Evolutionary conservation across 2,329 filamentous ascomycete species (phyloP).

Genomic region (Aplosporella prunicola): DNA sequence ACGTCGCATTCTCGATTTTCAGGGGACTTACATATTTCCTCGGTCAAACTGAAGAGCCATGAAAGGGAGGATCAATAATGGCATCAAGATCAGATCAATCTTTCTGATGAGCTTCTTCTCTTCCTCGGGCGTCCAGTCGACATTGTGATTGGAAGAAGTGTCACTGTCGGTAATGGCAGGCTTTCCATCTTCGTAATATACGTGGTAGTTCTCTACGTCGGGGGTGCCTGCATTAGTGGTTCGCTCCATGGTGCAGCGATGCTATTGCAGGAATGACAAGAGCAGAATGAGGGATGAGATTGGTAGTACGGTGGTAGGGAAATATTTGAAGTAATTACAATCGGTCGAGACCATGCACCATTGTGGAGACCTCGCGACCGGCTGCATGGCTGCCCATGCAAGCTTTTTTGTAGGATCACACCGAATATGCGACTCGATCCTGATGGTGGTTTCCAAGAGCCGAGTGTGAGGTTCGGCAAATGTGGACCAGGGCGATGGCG

Average conservation of each 20-base stretch:
- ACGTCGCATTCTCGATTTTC: neutral
- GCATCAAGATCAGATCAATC: conserved; percentile 24
- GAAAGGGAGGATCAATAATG: conserved; percentile 23
- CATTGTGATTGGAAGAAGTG: neutral
- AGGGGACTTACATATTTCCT: conserved; percentile 18
- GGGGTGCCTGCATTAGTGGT: neutral
- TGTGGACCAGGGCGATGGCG: conserved; percentile 5
- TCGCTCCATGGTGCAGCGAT: conserved; percentile 5
- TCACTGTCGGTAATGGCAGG: neutral
- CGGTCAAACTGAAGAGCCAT: conserved; percentile 25
- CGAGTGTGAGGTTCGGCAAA: conserved; percentile 1
- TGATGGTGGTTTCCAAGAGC: neutral
- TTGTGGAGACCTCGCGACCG: neutral
- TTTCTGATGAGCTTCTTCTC: conserved; percentile 22
- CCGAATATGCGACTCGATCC: neutral
- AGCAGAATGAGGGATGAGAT: neutral
- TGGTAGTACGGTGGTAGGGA: neutral
- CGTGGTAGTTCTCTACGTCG: neutral
- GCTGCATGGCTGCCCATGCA: too few species aligned
- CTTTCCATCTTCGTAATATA: conserved; percentile 1
- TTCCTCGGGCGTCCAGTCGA: conserved; percentile 19
- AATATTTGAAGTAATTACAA: conserved; percentile 4
- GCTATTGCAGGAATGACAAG: neutral
- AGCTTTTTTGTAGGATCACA: neutral
- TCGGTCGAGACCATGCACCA: neutral